These are phyloP conservation scores for Byssoonygena ceratinophila DNA, from an alignment of 2,329 filamentous ascomycete genomes.

Conservation along the genomic window DNA sequence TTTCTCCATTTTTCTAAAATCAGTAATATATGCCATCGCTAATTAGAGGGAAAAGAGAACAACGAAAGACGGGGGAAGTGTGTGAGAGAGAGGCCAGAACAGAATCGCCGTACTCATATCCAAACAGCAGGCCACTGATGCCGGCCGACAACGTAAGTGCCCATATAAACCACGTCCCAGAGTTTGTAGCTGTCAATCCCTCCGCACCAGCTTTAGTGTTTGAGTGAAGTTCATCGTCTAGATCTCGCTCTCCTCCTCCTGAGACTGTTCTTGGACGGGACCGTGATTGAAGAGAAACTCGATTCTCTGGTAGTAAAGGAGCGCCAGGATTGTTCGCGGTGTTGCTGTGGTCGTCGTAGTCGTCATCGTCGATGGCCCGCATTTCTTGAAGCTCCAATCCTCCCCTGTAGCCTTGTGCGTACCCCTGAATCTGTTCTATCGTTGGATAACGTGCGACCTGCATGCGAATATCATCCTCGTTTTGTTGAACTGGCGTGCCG, in stretches of 20 bases:
- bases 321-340: constrained; percentile 20
- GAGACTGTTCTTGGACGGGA: background rate
- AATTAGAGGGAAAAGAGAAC: too few species aligned
- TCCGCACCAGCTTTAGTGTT: background rate
- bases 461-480: background rate
- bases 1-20: background rate
- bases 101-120: constrained; percentile 43
- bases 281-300: constrained; percentile 8
- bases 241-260: background rate
- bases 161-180: constrained; percentile 41
- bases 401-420: background rate
- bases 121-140: constrained; percentile 50
- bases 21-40: too few species aligned
- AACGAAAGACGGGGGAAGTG: background rate
- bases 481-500: background rate
- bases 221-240: background rate
- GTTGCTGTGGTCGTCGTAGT: too few species aligned
- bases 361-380: background rate
- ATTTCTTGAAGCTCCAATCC: constrained; percentile 5
- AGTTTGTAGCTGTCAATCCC: background rate
- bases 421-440: background rate
- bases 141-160: constrained; percentile 47
- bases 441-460: background rate
- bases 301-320: constrained; percentile 24
- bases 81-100: too few species aligned